Evolutionary conservation across 768 basidiomycete genomes (phyloP).

Genomic region (Tricholomella constricta): DNA sequence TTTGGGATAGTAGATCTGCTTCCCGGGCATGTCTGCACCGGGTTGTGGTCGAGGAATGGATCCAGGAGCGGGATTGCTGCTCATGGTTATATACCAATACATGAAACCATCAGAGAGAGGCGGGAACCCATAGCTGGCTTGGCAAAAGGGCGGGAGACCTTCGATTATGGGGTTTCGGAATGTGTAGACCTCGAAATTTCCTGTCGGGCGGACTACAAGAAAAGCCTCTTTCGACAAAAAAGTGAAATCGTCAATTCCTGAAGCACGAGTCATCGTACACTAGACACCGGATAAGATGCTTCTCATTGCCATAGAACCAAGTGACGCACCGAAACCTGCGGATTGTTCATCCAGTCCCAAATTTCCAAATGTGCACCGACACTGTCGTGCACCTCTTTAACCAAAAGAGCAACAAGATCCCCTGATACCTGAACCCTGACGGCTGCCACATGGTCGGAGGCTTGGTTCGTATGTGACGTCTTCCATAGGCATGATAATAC

Average conservation of each 20-base stretch:
- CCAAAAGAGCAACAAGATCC: slow-evolving; percentile 48
- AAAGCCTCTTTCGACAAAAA: slow-evolving; percentile 48
- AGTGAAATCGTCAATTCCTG: slow-evolving; percentile 56
- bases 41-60: slow-evolving; percentile 31
- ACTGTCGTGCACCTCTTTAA: slow-evolving; percentile 46
- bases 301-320: neutral
- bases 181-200: slow-evolving; percentile 50
- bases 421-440: slow-evolving; percentile 50
- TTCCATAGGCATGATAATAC: slow-evolving; percentile 42
- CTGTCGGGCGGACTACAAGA: slow-evolving; percentile 47
- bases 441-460: slow-evolving; percentile 38
- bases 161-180: slow-evolving; percentile 40
- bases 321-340: slow-evolving; percentile 41
- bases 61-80: slow-evolving; percentile 51
- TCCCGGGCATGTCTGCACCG: slow-evolving; percentile 14
- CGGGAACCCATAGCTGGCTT: slow-evolving; percentile 44
- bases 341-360: slow-evolving; percentile 49
- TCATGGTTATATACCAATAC: slow-evolving; percentile 58
- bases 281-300: slow-evolving; percentile 14
- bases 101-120: slow-evolving; percentile 43
- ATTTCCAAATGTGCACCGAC: slow-evolving; percentile 49
- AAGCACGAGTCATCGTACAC: slow-evolving; percentile 42
- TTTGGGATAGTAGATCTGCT: slow-evolving; percentile 45
- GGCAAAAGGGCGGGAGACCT: slow-evolving; percentile 31
- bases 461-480: slow-evolving; percentile 25